Percentiles rank a stretch among this genome's conserved stretches.
Conservation (phyloP, 2,329 filamentous ascomycete species). For the Sphaerulina vaccinii region DNA sequence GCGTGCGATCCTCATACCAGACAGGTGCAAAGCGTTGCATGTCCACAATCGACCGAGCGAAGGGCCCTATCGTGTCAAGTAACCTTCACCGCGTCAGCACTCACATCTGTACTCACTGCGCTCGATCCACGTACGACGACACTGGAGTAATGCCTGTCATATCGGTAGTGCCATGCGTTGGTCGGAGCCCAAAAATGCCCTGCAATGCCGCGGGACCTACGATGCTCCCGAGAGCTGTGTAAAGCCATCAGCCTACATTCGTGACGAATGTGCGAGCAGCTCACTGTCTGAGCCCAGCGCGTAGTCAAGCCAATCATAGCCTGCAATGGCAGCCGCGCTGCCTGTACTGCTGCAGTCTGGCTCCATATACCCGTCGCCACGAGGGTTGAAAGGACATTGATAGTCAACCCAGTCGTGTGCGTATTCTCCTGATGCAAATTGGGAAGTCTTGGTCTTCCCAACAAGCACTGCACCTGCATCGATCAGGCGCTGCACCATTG, state of each 20-base stretch:
- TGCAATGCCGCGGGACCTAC: not conserved
- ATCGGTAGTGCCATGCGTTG: not conserved
- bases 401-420: conserved; percentile 39
- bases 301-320: conserved; percentile 43
- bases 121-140: not conserved
- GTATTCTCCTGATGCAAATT: conserved; percentile 24
- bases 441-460: conserved; percentile 42
- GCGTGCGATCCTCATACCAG: not conserved
- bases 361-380: conserved; percentile 51
- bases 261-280: not conserved
- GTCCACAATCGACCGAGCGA: not conserved
- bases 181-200: not conserved
- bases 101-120: no score
- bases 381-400: conserved; percentile 42
- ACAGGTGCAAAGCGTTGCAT: not conserved
- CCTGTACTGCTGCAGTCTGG: conserved; percentile 42
- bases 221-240: not conserved
- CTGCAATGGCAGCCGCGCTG: conserved; percentile 39
- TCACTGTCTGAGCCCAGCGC: conserved; percentile 23
- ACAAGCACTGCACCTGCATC: conserved; percentile 55
- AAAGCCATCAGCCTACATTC: not conserved
- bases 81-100: not conserved
- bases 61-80: not conserved
- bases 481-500: conserved; percentile 48
- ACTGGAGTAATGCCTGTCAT: not conserved